Evolutionary conservation across 176 grass and related monocot species (phyloP), one percentile per base, ranked within the genome.

Genomic region (Oryza glaberrima): DNA sequence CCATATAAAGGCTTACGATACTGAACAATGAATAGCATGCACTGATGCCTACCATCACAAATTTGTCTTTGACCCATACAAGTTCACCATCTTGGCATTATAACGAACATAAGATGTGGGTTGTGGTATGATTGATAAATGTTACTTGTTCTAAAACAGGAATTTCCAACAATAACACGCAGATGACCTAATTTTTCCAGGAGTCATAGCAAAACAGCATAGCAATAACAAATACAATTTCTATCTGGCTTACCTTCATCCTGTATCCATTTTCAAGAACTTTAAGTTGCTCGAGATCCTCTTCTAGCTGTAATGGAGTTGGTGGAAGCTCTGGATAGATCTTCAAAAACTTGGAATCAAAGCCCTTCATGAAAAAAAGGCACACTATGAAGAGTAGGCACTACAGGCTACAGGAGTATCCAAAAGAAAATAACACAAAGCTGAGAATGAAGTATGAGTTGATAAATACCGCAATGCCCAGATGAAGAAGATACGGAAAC

Each of bases 211-310:
- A 46, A 40, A 69, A 69, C 12, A 13, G 5, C 14, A 60, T 20
- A 76, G 64, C 11, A n/a, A 7, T 10, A 68, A 60, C 30, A 26
- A 76, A 47, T 15, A 43, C 26, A 77, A 2, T 82, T 25, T 32
- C 80, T 56, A 9, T 48, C 26, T 58, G 82, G 81, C 83, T 79
- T 88, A 99, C 96, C 93, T 99, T 99, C 91, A 99, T 99, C 71
- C 86, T 95, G 63, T 96, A 96, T 23, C 96, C 91, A 48, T 96
- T 96, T 63, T 99, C 96, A 73, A 96, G 91, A 71, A 99, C 96
- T 94, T 98, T 98, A 30, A 99, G 91, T 89, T 96, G 96, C 66
- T 99, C 93, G 51, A 96, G 88, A 75, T 99, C 96, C 91, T 99
- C 96, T 81, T 99, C 96, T 71, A 92, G 72, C 70, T 96, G 96